phyloP scores from a whole-genome alignment of 441 rosid species.

The Aquilaria agallochum region DNA sequence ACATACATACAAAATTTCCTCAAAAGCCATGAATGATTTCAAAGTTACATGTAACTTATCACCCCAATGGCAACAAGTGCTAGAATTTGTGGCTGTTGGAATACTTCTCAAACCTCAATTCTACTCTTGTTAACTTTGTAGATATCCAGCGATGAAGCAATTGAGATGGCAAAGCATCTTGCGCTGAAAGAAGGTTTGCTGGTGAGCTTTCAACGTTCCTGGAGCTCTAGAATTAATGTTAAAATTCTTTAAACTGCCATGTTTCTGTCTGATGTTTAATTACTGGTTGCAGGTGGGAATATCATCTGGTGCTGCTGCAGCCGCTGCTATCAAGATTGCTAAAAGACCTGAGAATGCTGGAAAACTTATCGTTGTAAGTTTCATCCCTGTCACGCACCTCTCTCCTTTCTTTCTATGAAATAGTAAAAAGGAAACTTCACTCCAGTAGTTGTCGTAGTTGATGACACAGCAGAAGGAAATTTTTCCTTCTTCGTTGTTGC shows the following conservation, averaged over 20 bases:
- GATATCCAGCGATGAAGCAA: constrained; percentile 85
- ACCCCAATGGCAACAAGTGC: too few species aligned
- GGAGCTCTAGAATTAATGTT: too few species aligned
- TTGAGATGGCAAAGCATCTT: constrained; percentile 74
- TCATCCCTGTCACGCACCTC: not conserved
- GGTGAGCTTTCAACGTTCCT: constrained; percentile 30
- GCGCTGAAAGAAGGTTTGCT: constrained; percentile 89
- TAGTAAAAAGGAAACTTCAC: too few species aligned
- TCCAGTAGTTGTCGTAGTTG: too few species aligned
- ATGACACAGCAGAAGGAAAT: too few species aligned
- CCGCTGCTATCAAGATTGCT: constrained; percentile 73
- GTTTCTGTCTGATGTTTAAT: too few species aligned
- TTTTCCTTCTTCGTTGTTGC: too few species aligned
- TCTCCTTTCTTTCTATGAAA: too few species aligned
- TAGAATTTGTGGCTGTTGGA: too few species aligned
- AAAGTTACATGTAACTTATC: too few species aligned
- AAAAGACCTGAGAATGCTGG: constrained; percentile 87
- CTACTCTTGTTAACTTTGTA: constrained; percentile 18
- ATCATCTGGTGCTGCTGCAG: constrained; percentile 91
- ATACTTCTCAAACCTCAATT: constrained; percentile 14
- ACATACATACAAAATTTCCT: too few species aligned
- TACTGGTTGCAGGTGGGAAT: constrained; percentile 60
- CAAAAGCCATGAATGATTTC: too few species aligned
- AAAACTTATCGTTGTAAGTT: constrained; percentile 73
- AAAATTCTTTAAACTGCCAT: not conserved